These are phyloP conservation scores for Calonectria pteridis DNA, from an alignment of 2,329 filamentous ascomycete genomes.

Conservation along the genomic window DNA sequence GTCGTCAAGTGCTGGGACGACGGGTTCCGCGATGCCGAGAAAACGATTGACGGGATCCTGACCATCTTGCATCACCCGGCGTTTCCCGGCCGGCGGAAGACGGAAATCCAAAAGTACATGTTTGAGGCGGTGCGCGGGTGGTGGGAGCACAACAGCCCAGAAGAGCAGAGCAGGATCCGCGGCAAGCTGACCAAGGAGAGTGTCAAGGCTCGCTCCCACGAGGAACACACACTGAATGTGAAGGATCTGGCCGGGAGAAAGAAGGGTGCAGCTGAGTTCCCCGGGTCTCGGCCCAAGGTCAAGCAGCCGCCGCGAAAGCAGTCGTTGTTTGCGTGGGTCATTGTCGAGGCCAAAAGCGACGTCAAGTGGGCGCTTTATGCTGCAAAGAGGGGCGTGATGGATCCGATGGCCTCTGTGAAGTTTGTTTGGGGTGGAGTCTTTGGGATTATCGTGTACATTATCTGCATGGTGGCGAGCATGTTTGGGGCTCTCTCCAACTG, in stretches of 20 bases:
- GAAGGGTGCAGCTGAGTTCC: constrained; percentile 42
- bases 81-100: constrained; percentile 72
- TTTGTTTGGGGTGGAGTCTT: constrained; percentile 29
- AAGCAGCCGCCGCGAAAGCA: constrained; percentile 36
- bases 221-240: constrained; percentile 44
- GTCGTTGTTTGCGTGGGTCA: constrained; percentile 40
- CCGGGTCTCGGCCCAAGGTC: constrained; percentile 42
- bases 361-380: constrained; percentile 34
- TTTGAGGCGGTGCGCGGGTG: constrained; percentile 83
- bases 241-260: constrained; percentile 41
- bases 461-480: neutral
- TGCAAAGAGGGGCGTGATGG: constrained; percentile 30
- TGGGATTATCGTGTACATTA: neutral
- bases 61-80: constrained; percentile 89
- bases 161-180: constrained; percentile 39
- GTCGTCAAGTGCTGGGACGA: constrained; percentile 38
- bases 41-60: constrained; percentile 81
- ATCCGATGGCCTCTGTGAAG: constrained; percentile 29
- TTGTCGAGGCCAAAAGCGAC: constrained; percentile 34
- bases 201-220: constrained; percentile 41
- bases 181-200: constrained; percentile 44
- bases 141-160: constrained; percentile 65
- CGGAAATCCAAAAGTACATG: constrained; percentile 86
- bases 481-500: neutral
- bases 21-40: constrained; percentile 70